A percentile compares a stretch with the other conserved stretches of the same genome.
Evolutionary conservation across 2,329 filamentous ascomycete genomes (phyloP).

Genomic region (Colletotrichum lindemuthianum): DNA sequence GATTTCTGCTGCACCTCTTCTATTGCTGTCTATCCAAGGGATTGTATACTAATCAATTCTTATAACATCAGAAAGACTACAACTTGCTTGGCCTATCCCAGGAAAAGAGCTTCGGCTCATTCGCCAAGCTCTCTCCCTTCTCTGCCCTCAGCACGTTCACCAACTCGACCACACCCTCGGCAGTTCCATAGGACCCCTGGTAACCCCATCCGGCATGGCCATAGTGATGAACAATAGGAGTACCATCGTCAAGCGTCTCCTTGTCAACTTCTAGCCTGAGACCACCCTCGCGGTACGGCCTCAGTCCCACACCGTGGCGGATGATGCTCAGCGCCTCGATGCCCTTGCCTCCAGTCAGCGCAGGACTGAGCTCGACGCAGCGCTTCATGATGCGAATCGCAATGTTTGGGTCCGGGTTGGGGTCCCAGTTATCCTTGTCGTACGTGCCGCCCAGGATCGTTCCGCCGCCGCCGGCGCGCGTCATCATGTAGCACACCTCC

Average conservation of each 20-base stretch:
- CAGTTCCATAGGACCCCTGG: constrained; percentile 75
- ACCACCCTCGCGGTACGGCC: constrained; percentile 78
- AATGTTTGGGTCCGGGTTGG: constrained; percentile 80
- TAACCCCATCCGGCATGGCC: constrained; percentile 85
- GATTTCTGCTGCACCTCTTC: neutral
- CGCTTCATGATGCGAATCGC: constrained; percentile 86
- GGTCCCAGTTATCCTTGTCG: constrained; percentile 82
- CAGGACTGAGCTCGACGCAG: constrained; percentile 71
- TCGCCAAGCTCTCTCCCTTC: constrained; percentile 42
- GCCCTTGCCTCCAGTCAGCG: constrained; percentile 71
- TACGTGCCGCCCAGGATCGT: constrained; percentile 90
- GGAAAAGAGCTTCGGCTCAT: constrained; percentile 45
- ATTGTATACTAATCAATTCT: neutral
- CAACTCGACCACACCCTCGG: constrained; percentile 72
- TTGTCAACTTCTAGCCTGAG: constrained; percentile 79
- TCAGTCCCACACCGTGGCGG: constrained; percentile 82
- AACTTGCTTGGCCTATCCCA: constrained; percentile 35
- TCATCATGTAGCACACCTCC: constrained; percentile 85
- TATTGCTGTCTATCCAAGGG: neutral
- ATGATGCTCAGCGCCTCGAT: constrained; percentile 79
- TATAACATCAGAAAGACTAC: neutral
- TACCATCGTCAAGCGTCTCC: constrained; percentile 63
- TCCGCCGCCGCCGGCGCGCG: constrained; percentile 80
- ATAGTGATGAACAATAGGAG: constrained; percentile 81
- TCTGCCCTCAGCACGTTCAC: constrained; percentile 66